phyloP scores from a whole-genome alignment of 768 basidiomycete species.

The Auriscalpium orientale region DNA sequence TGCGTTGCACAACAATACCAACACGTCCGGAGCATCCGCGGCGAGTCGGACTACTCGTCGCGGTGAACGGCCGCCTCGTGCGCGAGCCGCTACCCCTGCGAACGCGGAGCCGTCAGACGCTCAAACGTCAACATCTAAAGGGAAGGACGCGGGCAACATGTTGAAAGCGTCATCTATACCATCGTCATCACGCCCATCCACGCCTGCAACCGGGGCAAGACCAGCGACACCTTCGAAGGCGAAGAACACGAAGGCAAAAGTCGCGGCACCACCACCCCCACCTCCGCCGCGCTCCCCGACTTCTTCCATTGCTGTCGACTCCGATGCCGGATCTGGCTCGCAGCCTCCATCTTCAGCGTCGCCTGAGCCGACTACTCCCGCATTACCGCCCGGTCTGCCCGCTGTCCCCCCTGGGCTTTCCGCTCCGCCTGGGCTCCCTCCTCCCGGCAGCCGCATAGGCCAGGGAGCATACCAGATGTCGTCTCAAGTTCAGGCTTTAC shows the following conservation, averaged over 20 bases:
- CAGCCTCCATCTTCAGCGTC: constrained; percentile 17
- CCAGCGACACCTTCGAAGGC: not conserved
- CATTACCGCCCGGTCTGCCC: constrained; percentile 43
- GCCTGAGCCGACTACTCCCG: constrained; percentile 38
- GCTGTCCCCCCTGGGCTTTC: constrained; percentile 55
- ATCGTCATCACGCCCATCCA: constrained; percentile 51
- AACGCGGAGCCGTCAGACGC: constrained; percentile 13
- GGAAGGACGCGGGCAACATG: constrained; percentile 27
- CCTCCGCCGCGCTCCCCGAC: constrained; percentile 19
- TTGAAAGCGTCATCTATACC: constrained; percentile 38
- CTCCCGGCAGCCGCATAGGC: constrained; percentile 34
- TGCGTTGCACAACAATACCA: constrained; percentile 23
- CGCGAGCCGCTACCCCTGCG: constrained; percentile 38
- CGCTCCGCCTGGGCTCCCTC: constrained; percentile 42
- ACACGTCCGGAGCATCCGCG: constrained; percentile 4
- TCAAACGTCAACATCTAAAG: constrained; percentile 8
- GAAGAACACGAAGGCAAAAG: constrained; percentile 4
- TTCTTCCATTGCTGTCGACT: constrained; percentile 18
- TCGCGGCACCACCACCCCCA: constrained; percentile 6
- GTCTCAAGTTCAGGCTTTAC: constrained; percentile 70
- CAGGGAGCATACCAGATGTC: constrained; percentile 72
- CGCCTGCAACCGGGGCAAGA: constrained; percentile 32
- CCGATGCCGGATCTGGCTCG: constrained; percentile 18
- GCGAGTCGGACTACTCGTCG: constrained; percentile 16
- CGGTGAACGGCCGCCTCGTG: constrained; percentile 14